phyloP scores from a whole-genome alignment of 257 asterid species.

The Forsythia viridissima region DNA sequence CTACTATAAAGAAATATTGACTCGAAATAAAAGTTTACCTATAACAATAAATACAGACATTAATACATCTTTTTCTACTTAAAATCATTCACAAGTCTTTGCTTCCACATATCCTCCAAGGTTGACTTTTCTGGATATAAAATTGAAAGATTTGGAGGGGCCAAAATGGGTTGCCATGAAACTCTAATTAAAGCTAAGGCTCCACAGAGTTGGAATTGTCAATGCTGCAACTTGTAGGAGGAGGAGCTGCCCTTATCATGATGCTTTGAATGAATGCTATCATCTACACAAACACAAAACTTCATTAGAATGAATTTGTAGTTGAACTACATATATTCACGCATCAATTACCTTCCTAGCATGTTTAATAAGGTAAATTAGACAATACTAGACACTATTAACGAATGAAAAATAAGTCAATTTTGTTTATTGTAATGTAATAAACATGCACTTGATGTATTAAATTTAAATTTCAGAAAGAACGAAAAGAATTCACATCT shows the following conservation, averaged over 20 bases:
- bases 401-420: too few species aligned
- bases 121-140: background rate
- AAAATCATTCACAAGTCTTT: slow-evolving; percentile 2
- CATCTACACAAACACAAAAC: slow-evolving; percentile 53
- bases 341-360: background rate
- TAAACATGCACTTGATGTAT: background rate
- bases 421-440: background rate
- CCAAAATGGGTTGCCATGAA: slow-evolving; percentile 9
- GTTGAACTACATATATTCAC: background rate
- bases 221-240: slow-evolving; percentile 25
- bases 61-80: background rate
- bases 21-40: background rate
- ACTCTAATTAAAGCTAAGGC: background rate
- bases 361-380: too few species aligned
- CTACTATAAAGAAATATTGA: background rate
- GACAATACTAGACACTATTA: too few species aligned
- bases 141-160: background rate
- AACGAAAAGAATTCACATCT: background rate
- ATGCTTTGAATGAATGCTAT: slow-evolving; percentile 72
- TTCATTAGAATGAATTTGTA: too few species aligned
- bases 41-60: background rate
- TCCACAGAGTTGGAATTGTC: background rate
- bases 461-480: background rate
- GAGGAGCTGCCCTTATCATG: slow-evolving; percentile 45
- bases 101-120: background rate